Percentiles rank a stretch among this genome's conserved stretches.
Evolutionary conservation across 257 asterid genomes (phyloP).

Genomic region (Echites panduratus): DNA sequence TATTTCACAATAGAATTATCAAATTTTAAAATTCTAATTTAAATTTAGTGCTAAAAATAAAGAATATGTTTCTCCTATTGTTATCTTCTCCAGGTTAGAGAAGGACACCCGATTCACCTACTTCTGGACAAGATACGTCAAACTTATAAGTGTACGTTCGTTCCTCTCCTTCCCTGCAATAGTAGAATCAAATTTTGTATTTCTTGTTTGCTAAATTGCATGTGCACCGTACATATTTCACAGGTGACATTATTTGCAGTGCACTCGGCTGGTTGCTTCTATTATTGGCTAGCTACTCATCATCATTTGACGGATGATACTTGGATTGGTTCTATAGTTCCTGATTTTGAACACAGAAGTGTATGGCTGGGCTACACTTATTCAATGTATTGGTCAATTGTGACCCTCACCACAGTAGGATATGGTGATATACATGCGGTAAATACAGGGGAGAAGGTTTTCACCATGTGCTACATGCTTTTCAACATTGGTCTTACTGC

Average conservation of each 20-base stretch:
- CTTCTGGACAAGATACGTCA: slow-evolving; percentile 77
- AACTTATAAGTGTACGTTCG: slow-evolving; percentile 55
- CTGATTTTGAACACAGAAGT: slow-evolving; percentile 50
- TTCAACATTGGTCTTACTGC: slow-evolving; percentile 95
- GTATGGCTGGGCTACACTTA: slow-evolving; percentile 73
- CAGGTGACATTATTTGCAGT: slow-evolving; percentile 85
- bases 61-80: background rate
- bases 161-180: background rate
- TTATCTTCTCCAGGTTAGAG: slow-evolving; percentile 62
- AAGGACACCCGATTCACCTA: slow-evolving; percentile 89
- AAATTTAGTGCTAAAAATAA: no score
- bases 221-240: background rate
- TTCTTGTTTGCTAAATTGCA: background rate
- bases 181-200: background rate
- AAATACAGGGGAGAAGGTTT: slow-evolving; percentile 76
- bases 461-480: slow-evolving; percentile 82
- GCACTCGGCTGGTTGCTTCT: slow-evolving; percentile 85
- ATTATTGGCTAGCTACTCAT: slow-evolving; percentile 74
- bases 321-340: slow-evolving; percentile 70
- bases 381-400: slow-evolving; percentile 86
- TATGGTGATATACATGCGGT: slow-evolving; percentile 84
- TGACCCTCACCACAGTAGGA: slow-evolving; percentile 85
- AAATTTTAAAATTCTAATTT: no score
- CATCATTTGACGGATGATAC: slow-evolving; percentile 39
- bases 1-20: no score